Conservation (phyloP, 345 rosid species). For the Aquilaria malaccensis region DNA sequence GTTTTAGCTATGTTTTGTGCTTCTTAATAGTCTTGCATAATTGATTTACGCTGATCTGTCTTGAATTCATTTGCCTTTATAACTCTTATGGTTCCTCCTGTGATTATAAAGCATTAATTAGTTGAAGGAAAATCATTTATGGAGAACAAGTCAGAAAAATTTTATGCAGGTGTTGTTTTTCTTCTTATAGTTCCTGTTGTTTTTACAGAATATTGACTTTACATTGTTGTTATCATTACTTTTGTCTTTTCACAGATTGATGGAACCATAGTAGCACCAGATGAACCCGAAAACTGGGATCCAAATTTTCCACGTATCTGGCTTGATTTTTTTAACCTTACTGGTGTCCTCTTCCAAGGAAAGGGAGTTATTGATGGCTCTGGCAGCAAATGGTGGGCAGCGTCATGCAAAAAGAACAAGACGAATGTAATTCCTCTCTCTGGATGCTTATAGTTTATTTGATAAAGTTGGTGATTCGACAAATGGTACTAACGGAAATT, state of each 20-base stretch:
- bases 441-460: conserved; percentile 7
- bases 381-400: conserved; percentile 98
- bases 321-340: conserved; percentile 84
- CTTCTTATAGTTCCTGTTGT: background rate
- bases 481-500: conserved; percentile 15
- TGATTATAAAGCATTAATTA: no score
- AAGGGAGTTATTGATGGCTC: conserved; percentile 91
- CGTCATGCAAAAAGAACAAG: conserved; percentile 94
- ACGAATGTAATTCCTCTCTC: conserved; percentile 47
- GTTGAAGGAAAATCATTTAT: no score
- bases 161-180: background rate
- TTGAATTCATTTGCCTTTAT: no score
- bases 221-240: background rate
- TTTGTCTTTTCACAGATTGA: conserved; percentile 53
- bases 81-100: no score
- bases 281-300: conserved; percentile 83
- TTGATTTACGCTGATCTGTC: no score
- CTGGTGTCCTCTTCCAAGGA: conserved; percentile 73
- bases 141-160: no score
- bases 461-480: conserved; percentile 5
- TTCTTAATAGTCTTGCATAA: no score
- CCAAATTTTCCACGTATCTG: conserved; percentile 54
- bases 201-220: background rate
- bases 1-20: no score
- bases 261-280: conserved; percentile 90